These are phyloP conservation scores for Mortierella claussenii DNA, from an alignment of 192 early-diverging fungal species.

Conservation along the genomic window DNA sequence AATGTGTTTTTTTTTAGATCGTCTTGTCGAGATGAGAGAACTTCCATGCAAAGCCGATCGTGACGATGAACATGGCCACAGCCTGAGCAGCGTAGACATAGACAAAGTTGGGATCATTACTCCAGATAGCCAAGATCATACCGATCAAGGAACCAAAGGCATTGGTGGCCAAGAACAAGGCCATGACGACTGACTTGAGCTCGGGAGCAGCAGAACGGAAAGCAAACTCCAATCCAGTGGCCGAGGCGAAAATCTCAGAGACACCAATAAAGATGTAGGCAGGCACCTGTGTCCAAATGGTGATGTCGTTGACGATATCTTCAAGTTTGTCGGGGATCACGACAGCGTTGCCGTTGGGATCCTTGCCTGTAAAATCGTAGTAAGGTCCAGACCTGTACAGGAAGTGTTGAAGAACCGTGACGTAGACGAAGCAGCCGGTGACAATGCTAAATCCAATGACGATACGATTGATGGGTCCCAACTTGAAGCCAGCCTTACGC, in stretches of 20 bases:
- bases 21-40: constrained; percentile 63
- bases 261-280: constrained; percentile 67
- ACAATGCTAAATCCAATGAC: constrained; percentile 65
- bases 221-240: constrained; percentile 74
- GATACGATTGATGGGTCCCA: constrained; percentile 70
- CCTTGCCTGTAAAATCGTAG: constrained; percentile 55
- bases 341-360: constrained; percentile 39
- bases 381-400: constrained; percentile 66
- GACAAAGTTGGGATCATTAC: constrained; percentile 66
- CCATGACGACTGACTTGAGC: constrained; percentile 76
- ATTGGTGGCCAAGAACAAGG: constrained; percentile 71
- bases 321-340: constrained; percentile 7
- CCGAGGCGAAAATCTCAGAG: constrained; percentile 70
- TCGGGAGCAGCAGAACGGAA: constrained; percentile 67
- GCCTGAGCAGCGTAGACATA: constrained; percentile 67
- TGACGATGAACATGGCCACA: constrained; percentile 47
- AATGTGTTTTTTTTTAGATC: constrained; percentile 45
- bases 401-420: constrained; percentile 67
- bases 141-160: constrained; percentile 68
- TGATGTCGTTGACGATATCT: constrained; percentile 59
- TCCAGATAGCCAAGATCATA: constrained; percentile 67
- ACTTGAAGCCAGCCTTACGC: constrained; percentile 64
- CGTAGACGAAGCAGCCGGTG: constrained; percentile 69
- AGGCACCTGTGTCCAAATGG: constrained; percentile 65
- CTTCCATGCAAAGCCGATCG: constrained; percentile 63